Evolutionary conservation across 1,139 yeast species (phyloP), one percentile per base, ranked within the genome.

Genomic region (Magnusiomyces magnusii): DNA sequence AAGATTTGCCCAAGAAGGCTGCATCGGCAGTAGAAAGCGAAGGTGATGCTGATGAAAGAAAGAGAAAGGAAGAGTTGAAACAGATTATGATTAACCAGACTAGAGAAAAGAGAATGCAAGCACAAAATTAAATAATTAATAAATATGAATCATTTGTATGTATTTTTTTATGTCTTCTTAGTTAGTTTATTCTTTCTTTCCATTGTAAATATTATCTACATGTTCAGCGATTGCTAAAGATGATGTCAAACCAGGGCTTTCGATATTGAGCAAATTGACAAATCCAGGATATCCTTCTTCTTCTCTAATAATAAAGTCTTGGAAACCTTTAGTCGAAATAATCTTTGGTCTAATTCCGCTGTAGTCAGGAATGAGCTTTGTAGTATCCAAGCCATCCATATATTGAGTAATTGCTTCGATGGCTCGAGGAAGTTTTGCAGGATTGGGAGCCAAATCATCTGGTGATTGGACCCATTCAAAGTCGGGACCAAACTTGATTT

Each of bases 231-330:
- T 87, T 0, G 93, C 95, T 83, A 89, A 77, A 1, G 90, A 76
- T 0, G 95, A 76, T 1, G 97, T 90, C 62, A 90, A 76, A 0
- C 97, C 97, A 0, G 97, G 97, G 67, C 95, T 86, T 68, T 91
- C 97, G 31, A 91, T 90, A 2, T 95, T 95, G 54, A 90, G 69
- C 59, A 89, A 75, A 65, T 88, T 90, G 41, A 90, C 80, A 68
- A 89, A 90, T 1, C 96, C 96, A 0, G 87, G 87, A 66, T 79
- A 85, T 0, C 84, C 92, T 0, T 77, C 79, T 61, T 82, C 86
- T 64, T 85, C 82, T 57, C 82, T 73, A 41, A 91, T 86, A 28
- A 84, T 73, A 69, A 89, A 91, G 68, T 91, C 97, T 51, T 83
- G 84, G 71, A 88, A 87, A 9, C 72, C 76, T 23, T 53, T 53